Base-by-base conservation (phyloP, 352 stramenopile genomes). In the Pythium insidiosum region DNA sequence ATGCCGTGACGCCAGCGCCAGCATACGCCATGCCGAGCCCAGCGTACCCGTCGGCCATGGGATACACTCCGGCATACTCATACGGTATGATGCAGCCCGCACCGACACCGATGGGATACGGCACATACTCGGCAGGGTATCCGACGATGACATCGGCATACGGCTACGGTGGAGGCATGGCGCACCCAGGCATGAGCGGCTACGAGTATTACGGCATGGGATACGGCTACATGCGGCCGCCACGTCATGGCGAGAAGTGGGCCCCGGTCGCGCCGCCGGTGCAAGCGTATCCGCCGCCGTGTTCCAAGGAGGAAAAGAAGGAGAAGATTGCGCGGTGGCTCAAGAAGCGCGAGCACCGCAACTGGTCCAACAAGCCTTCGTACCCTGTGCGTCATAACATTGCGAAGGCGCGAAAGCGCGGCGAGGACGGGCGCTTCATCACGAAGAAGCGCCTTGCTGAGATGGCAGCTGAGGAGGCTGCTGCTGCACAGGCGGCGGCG, bases 311-410 rank as follows among this genome's bases (percentile, higher is more conserved):
- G 49, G 78, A 90, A 47, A 90, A 88, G 58, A 88, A 83, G 42
- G 75, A 86, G 57, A 88, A 88, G 54, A 88, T 90, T 38, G 71
- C 73, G 5, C 75, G 74, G 43, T 90, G 78, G 78, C 58, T 90
- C 46, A 88, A 85, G 59, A 90, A 90, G 49, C 75, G 78, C 25
- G 78, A 86, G 56, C 80, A 77, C 49, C 73, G 78, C 19, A 88
- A 90, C 60, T 90, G 75, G 75, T 88, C 74, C 20, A 90, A 86
- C 56, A 90, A 90, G 37, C 75, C 78, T 20, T 90, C 78, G 31
- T 90, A 90, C 43, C 78, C 78, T 5, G 75, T 88, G 37, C 73
- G 78, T 6, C 78, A 88, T 53, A 90, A 75, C 47, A 90, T 90
- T 29, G 78, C 78, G 5, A 90, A 87, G 58, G 84, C 81, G 47